Evolutionary conservation across 495 filamentous ascomycete species (phyloP).

Genomic region (Trichoderma gamsii): DNA sequence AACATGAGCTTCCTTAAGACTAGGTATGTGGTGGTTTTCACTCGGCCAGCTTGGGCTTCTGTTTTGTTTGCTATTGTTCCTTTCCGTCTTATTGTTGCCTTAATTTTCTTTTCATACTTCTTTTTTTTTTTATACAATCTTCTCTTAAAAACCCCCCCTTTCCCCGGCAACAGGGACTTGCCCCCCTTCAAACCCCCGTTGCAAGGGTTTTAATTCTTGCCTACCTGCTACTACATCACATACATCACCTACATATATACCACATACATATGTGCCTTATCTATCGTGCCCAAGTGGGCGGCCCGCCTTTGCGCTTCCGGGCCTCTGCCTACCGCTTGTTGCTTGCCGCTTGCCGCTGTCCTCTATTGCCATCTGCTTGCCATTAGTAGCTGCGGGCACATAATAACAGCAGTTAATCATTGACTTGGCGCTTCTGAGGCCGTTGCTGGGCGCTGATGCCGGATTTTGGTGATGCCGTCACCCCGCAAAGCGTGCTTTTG

Average conservation of each 20-base stretch:
- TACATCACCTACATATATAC: background rate
- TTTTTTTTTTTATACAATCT: background rate
- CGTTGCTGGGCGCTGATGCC: background rate
- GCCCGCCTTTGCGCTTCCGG: background rate
- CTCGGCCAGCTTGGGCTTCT: too few species aligned
- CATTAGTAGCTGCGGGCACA: background rate
- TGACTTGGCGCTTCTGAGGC: background rate
- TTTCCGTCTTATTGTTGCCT: too few species aligned
- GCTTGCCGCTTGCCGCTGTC: background rate
- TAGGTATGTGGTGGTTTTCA: background rate
- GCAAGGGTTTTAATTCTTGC: background rate
- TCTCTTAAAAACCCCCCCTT: background rate
- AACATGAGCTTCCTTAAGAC: slow-evolving; percentile 18
- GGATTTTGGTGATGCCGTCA: background rate
- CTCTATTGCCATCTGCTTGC: background rate
- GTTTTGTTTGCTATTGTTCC: too few species aligned
- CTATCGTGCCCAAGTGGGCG: slow-evolving; percentile 9
- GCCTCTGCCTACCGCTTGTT: background rate
- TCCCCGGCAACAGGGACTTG: background rate
- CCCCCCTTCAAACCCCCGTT: background rate
- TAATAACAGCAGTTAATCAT: background rate
- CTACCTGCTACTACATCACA: background rate
- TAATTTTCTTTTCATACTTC: background rate
- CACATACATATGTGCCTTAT: background rate
- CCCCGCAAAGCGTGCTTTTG: slow-evolving; percentile 5